phyloP scores from a whole-genome alignment of 192 early-diverging fungal species.

The Spizellomyces punctatus region DNA sequence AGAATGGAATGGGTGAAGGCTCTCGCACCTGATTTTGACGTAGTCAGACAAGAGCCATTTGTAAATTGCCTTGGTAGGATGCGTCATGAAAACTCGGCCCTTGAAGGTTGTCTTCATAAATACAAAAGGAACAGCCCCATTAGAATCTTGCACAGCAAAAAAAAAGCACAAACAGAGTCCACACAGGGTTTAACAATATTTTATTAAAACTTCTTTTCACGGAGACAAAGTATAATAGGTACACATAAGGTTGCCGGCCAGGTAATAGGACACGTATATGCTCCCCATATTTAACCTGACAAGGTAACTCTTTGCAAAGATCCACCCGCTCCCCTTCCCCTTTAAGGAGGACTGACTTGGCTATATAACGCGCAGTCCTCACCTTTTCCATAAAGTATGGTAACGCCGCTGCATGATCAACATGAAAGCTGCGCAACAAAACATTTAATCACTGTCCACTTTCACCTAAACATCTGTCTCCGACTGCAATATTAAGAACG shows the following conservation, averaged over 20 bases:
- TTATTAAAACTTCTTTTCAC: not conserved
- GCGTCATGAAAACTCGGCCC: slow-evolving; percentile 98
- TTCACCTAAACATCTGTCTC: not conserved
- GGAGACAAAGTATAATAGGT: too few species aligned
- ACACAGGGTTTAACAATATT: not conserved
- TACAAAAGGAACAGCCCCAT: slow-evolving; percentile 12
- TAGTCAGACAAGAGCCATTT: slow-evolving; percentile 96
- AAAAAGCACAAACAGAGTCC: not conserved
- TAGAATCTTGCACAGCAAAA: slow-evolving; percentile 9
- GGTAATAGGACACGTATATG: too few species aligned
- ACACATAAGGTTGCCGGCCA: too few species aligned
- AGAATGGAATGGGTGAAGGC: too few species aligned
- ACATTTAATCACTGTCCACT: slow-evolving; percentile 1
- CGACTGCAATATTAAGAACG: not conserved
- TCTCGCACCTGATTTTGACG: slow-evolving; percentile 77
- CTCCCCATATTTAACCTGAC: too few species aligned
- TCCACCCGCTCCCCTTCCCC: too few species aligned
- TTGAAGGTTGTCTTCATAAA: slow-evolving; percentile 85
- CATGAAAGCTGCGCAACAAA: slow-evolving; percentile 75
- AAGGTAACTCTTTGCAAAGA: too few species aligned
- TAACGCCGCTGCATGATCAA: slow-evolving; percentile 94
- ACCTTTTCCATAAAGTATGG: slow-evolving; percentile 97
- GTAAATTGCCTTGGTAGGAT: slow-evolving; percentile 97
- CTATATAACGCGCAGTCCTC: slow-evolving; percentile 1
- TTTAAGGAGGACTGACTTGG: too few species aligned